A percentile compares a stretch with the other conserved stretches of the same genome.
These are phyloP conservation scores for Termitomyces sp. DNA, from an alignment of 768 basidiomycete genomes.

Conservation along the genomic window DNA sequence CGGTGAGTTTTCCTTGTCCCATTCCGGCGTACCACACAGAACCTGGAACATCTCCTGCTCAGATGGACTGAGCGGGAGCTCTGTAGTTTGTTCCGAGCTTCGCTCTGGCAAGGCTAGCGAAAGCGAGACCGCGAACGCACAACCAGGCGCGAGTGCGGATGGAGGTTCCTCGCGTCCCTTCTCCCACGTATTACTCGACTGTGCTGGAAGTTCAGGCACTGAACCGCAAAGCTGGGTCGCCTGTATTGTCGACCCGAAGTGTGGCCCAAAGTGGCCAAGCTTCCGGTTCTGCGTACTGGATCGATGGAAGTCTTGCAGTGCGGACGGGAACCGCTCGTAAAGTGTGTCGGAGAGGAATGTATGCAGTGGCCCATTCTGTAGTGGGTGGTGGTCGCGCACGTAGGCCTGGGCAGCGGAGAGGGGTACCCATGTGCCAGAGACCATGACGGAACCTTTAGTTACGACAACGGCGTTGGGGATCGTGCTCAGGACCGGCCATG, in stretches of 20 bases:
- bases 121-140: slow-evolving; percentile 15
- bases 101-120: slow-evolving; percentile 14
- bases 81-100: slow-evolving; percentile 13
- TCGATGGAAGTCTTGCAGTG: slow-evolving; percentile 57
- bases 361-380: slow-evolving; percentile 36
- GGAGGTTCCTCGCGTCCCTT: slow-evolving; percentile 8
- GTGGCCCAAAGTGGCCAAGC: slow-evolving; percentile 63
- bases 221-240: slow-evolving; percentile 31
- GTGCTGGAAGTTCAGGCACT: not conserved
- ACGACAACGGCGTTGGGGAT: slow-evolving; percentile 51
- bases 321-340: slow-evolving; percentile 60
- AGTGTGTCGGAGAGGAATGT: slow-evolving; percentile 64
- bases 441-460: slow-evolving; percentile 47
- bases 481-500: slow-evolving; percentile 35
- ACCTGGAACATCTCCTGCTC: slow-evolving; percentile 72
- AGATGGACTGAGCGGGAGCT: slow-evolving; percentile 61
- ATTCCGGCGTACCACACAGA: slow-evolving; percentile 59
- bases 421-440: slow-evolving; percentile 73
- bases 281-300: slow-evolving; percentile 44
- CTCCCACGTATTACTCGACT: slow-evolving; percentile 12
- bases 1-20: slow-evolving; percentile 39
- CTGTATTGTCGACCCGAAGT: slow-evolving; percentile 53
- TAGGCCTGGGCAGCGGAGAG: slow-evolving; percentile 53
- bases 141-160: not conserved
- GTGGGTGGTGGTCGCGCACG: slow-evolving; percentile 46